Evolutionary conservation across 768 basidiomycete species (phyloP).

Genomic region (Tephrocybe sp.): DNA sequence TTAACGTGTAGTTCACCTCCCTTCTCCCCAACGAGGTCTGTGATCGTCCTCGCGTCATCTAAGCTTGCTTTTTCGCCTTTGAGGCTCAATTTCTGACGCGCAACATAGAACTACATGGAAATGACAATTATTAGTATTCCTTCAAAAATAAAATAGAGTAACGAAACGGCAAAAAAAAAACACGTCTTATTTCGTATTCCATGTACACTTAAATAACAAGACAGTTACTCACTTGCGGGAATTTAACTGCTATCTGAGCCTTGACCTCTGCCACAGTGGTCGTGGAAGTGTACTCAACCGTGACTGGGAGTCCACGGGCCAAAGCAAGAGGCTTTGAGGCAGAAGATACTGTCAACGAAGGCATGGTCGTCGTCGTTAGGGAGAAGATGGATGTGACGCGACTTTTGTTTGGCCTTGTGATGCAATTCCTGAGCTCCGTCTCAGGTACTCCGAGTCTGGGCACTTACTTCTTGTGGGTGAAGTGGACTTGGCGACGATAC

Average conservation of each 20-base stretch:
- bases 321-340: conserved; percentile 43
- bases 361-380: conserved; percentile 20
- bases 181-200: background rate
- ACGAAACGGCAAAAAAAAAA: background rate
- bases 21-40: conserved; percentile 51
- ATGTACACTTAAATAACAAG: background rate
- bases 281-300: conserved; percentile 43
- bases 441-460: too few relatives aligned
- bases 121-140: conserved; percentile 1
- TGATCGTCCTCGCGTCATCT: conserved; percentile 59
- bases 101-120: conserved; percentile 54
- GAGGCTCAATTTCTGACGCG: conserved; percentile 72
- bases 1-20: conserved; percentile 75
- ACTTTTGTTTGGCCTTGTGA: background rate
- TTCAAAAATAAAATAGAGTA: background rate
- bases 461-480: too few relatives aligned
- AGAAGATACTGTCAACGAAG: conserved; percentile 49
- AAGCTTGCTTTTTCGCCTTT: conserved; percentile 61
- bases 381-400: background rate
- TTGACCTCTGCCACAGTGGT: conserved; percentile 73
- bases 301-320: conserved; percentile 49
- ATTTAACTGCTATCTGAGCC: conserved; percentile 46
- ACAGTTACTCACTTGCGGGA: conserved; percentile 30
- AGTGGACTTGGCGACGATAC: too few relatives aligned
- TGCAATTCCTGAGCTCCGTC: background rate